Evolutionary conservation across 495 filamentous ascomycete genomes (phyloP).

Genomic region (Terfezia boudieri): DNA sequence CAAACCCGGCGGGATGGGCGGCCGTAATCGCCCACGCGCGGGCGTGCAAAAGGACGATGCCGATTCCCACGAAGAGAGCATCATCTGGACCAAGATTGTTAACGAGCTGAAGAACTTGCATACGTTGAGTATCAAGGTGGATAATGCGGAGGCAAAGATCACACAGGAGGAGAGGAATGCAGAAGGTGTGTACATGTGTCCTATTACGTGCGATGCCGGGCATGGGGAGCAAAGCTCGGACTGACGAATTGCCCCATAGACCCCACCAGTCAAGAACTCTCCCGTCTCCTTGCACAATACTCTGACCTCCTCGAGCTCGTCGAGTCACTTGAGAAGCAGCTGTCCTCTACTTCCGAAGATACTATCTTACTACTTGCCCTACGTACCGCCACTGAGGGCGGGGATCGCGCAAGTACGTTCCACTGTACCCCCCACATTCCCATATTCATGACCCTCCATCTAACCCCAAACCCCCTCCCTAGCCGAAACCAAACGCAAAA

Average conservation of each 20-base stretch:
- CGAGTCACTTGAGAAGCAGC: neutral
- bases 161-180: constrained; percentile 10
- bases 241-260: neutral
- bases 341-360: constrained; percentile 7
- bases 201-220: constrained; percentile 1
- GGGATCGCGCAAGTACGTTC: constrained; percentile 19
- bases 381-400: constrained; percentile 17
- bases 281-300: neutral
- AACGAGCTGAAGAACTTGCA: constrained; percentile 12
- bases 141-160: constrained; percentile 10
- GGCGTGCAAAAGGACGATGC: constrained; percentile 13
- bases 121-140: constrained; percentile 10
- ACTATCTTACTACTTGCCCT: constrained; percentile 17
- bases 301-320: neutral
- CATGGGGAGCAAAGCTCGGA: neutral
- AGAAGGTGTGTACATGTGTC: constrained; percentile 9
- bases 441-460: constrained; percentile 1
- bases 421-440: constrained; percentile 1
- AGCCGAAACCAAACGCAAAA: constrained; percentile 13
- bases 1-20: constrained; percentile 7
- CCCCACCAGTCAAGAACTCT: neutral
- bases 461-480: constrained; percentile 2
- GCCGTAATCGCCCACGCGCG: constrained; percentile 15
- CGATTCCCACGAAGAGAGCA: constrained; percentile 12
- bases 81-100: constrained; percentile 17